Conservation (phyloP, 192 early-diverging fungal genomes). For the Spizellomyces sp. region DNA sequence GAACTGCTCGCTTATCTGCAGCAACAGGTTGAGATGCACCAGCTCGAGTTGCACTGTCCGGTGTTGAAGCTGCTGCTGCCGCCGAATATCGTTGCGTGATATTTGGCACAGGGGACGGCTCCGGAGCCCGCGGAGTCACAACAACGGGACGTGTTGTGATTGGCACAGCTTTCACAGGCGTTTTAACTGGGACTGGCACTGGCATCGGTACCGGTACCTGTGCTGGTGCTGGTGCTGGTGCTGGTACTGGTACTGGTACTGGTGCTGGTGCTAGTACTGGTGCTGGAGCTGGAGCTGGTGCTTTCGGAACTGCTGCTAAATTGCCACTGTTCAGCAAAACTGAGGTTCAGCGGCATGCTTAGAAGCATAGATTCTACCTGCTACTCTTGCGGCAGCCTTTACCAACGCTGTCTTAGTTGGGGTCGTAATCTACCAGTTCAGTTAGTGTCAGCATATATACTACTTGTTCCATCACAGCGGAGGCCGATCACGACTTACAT, state of each 20-base stretch:
- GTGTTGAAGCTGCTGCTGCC: constrained; percentile 39
- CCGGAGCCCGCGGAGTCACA: constrained; percentile 26
- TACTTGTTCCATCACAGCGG: neutral
- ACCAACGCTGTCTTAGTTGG: constrained; percentile 10
- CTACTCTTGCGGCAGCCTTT: too few relatives aligned
- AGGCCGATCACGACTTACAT: neutral
- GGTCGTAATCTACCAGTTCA: constrained; percentile 4
- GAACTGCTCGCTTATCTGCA: constrained; percentile 17
- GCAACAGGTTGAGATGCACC: neutral
- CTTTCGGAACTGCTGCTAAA: constrained; percentile 1
- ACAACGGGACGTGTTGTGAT: constrained; percentile 33
- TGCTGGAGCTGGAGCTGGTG: constrained; percentile 20
- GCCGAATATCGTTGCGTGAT: constrained; percentile 40
- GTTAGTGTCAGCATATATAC: neutral
- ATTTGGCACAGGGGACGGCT: constrained; percentile 15
- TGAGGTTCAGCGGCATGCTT: too few relatives aligned
- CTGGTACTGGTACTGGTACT: neutral
- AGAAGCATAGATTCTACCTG: too few relatives aligned
- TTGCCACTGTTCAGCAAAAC: constrained; percentile 23
- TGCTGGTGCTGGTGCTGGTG: neutral
- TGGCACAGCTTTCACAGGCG: constrained; percentile 26
- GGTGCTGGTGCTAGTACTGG: constrained; percentile 13
- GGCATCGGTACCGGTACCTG: constrained; percentile 9
- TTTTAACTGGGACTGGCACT: constrained; percentile 23
- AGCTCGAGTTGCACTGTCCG: constrained; percentile 3